These are phyloP conservation scores for Hymenoscyphus linearis DNA, from an alignment of 2,329 filamentous ascomycete genomes.

Conservation along the genomic window DNA sequence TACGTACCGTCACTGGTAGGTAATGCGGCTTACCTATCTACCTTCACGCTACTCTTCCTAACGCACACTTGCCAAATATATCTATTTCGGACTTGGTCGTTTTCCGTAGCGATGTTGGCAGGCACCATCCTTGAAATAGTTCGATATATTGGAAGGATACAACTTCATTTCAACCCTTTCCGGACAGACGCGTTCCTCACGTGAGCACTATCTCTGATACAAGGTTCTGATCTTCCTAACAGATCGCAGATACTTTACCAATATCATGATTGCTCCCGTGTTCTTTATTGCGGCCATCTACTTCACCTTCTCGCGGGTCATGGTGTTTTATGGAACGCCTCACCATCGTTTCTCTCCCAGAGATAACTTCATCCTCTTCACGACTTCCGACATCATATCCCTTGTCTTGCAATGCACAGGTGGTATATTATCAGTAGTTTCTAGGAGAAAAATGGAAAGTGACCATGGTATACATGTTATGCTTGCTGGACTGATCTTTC, in stretches of 20 bases:
- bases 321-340: slow-evolving; percentile 46
- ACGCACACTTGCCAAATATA: slow-evolving; percentile 44
- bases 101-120: slow-evolving; percentile 44
- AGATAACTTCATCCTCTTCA: slow-evolving; percentile 44
- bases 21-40: slow-evolving; percentile 46
- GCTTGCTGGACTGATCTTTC: slow-evolving; percentile 37
- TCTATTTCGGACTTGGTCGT: slow-evolving; percentile 51
- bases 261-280: slow-evolving; percentile 52
- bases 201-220: slow-evolving; percentile 31
- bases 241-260: slow-evolving; percentile 37
- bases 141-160: slow-evolving; percentile 52
- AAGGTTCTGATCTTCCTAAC: background rate
- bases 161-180: slow-evolving; percentile 48
- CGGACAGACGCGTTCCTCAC: slow-evolving; percentile 40
- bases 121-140: slow-evolving; percentile 51
- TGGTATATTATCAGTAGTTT: slow-evolving; percentile 49
- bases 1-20: slow-evolving; percentile 47
- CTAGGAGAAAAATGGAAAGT: slow-evolving; percentile 24
- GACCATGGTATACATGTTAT: slow-evolving; percentile 33
- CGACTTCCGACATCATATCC: slow-evolving; percentile 50
- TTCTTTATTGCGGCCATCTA: slow-evolving; percentile 42
- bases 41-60: slow-evolving; percentile 46
- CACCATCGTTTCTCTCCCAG: slow-evolving; percentile 42
- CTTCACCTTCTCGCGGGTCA: slow-evolving; percentile 50
- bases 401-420: slow-evolving; percentile 55